A percentile compares a stretch with the other conserved stretches of the same genome.
These are phyloP conservation scores for Tulasnella sp. DNA, from an alignment of 768 basidiomycete genomes.

Conservation along the genomic window DNA sequence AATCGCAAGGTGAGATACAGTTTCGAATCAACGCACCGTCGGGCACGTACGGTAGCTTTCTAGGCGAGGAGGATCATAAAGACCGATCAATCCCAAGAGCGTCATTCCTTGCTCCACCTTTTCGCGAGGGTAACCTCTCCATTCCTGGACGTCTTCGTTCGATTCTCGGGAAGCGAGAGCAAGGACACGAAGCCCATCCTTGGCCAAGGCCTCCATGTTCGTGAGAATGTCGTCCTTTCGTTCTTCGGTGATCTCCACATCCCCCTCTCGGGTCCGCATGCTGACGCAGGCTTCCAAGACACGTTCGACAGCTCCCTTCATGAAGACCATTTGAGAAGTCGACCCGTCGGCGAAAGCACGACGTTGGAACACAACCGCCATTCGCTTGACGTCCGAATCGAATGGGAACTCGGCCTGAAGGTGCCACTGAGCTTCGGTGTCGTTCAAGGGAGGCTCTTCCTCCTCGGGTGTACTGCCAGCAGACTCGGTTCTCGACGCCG, in stretches of 20 bases:
- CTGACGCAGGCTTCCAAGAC: slow-evolving; percentile 28
- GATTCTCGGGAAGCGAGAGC: slow-evolving; percentile 46
- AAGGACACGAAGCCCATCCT: slow-evolving; percentile 64
- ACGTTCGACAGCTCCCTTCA: slow-evolving; percentile 44
- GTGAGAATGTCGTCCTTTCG: slow-evolving; percentile 25
- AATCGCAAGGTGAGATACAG: not conserved
- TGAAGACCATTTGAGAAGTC: slow-evolving; percentile 38
- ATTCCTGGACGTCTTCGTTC: slow-evolving; percentile 6
- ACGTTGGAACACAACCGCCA: slow-evolving; percentile 42
- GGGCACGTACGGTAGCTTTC: slow-evolving; percentile 24
- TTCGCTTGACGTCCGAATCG: slow-evolving; percentile 52
- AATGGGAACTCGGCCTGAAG: slow-evolving; percentile 47
- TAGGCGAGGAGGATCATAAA: slow-evolving; percentile 26
- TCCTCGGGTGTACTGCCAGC: not conserved
- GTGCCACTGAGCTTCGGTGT: slow-evolving; percentile 29
- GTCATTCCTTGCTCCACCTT: slow-evolving; percentile 41
- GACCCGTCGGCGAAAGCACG: slow-evolving; percentile 18
- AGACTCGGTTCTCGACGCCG: not conserved
- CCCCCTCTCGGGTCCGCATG: slow-evolving; percentile 17
- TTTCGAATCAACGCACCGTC: too few relatives aligned
- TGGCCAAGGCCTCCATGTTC: slow-evolving; percentile 52
- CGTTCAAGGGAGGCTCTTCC: slow-evolving; percentile 14
- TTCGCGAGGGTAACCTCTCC: slow-evolving; percentile 21
- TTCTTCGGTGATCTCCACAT: slow-evolving; percentile 25
- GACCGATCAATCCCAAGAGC: slow-evolving; percentile 43